Percentiles rank a stretch among this genome's conserved stretches.
These are phyloP conservation scores for Calonectria ilicicola DNA, from an alignment of 2,329 filamentous ascomycete genomes.

Conservation along the genomic window DNA sequence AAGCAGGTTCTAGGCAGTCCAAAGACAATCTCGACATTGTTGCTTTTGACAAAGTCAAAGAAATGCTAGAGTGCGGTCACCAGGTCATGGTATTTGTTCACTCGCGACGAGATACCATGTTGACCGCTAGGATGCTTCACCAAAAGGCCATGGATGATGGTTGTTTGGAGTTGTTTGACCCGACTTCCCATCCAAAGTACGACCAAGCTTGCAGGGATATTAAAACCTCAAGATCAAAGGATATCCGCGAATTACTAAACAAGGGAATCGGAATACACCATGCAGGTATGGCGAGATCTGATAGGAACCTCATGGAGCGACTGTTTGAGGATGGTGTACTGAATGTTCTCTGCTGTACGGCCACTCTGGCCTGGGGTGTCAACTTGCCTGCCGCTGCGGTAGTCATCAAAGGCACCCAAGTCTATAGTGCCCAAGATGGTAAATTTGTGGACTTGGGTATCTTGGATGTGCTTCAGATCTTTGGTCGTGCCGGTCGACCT, in stretches of 20 bases:
- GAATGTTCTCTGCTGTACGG: constrained; percentile 97
- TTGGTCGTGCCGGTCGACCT: constrained; percentile 96
- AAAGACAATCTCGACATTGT: constrained; percentile 90
- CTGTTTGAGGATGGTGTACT: constrained; percentile 93
- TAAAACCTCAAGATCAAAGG: constrained; percentile 85
- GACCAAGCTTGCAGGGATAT: constrained; percentile 85
- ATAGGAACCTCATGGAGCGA: constrained; percentile 95
- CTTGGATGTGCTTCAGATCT: constrained; percentile 96
- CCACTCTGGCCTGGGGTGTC: constrained; percentile 97
- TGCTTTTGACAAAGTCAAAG: constrained; percentile 92
- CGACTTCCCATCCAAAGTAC: constrained; percentile 81
- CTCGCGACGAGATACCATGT: constrained; percentile 92
- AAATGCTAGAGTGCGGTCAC: constrained; percentile 92
- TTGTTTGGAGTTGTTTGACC: constrained; percentile 86
- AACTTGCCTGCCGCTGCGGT: constrained; percentile 97
- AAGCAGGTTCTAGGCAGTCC: constrained; percentile 82
- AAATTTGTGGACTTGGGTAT: constrained; percentile 98
- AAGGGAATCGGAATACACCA: constrained; percentile 97
- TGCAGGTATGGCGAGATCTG: constrained; percentile 93
- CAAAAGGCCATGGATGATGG: constrained; percentile 88
- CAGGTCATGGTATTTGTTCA: constrained; percentile 99
- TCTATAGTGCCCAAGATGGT: constrained; percentile 96
- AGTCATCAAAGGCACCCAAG: constrained; percentile 96
- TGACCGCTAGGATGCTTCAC: constrained; percentile 86
- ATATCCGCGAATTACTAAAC: constrained; percentile 87